Conservation (phyloP, 106 monocot genomes). For the Acanthochlamys bracteata region DNA sequence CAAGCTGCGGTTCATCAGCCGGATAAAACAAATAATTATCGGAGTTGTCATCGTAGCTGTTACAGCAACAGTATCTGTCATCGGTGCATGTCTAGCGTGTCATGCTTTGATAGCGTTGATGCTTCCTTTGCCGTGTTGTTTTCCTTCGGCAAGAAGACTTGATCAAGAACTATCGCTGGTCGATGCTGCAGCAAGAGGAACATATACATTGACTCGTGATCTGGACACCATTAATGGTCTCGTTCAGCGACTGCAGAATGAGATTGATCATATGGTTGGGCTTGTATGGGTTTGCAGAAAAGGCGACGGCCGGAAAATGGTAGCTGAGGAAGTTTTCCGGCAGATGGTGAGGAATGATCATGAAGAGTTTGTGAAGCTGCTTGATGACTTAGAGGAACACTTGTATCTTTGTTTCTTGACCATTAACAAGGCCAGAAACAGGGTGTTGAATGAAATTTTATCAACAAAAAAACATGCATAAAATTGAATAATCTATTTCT, state of each 20-base stretch:
- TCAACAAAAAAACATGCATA: too few species aligned
- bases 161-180: slow-evolving; percentile 28
- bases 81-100: slow-evolving; percentile 30
- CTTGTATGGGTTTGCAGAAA: slow-evolving; percentile 23
- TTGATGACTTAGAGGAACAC: slow-evolving; percentile 82
- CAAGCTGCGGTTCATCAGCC: slow-evolving; percentile 20
- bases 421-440: slow-evolving; percentile 55
- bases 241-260: slow-evolving; percentile 41
- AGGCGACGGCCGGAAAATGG: slow-evolving; percentile 9
- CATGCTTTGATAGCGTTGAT: slow-evolving; percentile 35
- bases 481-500: too few species aligned
- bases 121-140: slow-evolving; percentile 8
- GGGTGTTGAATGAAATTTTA: slow-evolving; percentile 58
- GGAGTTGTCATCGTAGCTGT: slow-evolving; percentile 28
- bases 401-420: slow-evolving; percentile 69
- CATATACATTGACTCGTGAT: slow-evolving; percentile 57
- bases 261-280: slow-evolving; percentile 46
- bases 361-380: slow-evolving; percentile 34
- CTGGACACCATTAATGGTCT: slow-evolving; percentile 65
- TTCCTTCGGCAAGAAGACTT: slow-evolving; percentile 13
- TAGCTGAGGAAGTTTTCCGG: slow-evolving; percentile 32
- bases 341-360: slow-evolving; percentile 45
- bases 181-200: slow-evolving; percentile 53
- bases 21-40: slow-evolving; percentile 20
- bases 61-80: slow-evolving; percentile 17